A percentile compares a stretch with the other conserved stretches of the same genome.
phyloP scores from a whole-genome alignment of 768 basidiomycete species.

The Russula sp. region DNA sequence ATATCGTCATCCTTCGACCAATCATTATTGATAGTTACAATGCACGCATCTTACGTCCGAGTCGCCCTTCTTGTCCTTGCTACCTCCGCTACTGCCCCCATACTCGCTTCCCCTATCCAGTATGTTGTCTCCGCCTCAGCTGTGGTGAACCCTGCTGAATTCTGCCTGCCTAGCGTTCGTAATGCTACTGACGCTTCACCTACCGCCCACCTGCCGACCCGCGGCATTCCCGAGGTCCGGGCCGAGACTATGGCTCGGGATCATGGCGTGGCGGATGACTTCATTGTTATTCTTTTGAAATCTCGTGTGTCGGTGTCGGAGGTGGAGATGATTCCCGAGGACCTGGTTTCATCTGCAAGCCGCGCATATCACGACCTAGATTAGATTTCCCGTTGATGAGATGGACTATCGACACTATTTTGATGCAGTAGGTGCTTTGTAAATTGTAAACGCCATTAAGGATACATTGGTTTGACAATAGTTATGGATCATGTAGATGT shows the following conservation, averaged over 20 bases:
- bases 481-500: too few species aligned
- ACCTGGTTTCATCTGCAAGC: too few species aligned
- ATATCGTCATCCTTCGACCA: too few species aligned
- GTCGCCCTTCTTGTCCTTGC: constrained; percentile 6
- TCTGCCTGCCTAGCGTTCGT: too few species aligned
- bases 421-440: neutral
- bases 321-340: neutral
- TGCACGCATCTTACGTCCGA: constrained; percentile 6
- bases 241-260: too few species aligned
- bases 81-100: neutral
- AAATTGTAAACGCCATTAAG: too few species aligned
- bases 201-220: neutral
- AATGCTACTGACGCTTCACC: neutral
- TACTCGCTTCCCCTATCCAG: constrained; percentile 2
- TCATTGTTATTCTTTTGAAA: neutral
- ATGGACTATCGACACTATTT: neutral
- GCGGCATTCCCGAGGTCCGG: too few species aligned
- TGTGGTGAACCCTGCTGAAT: neutral
- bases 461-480: too few species aligned
- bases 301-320: neutral
- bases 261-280: neutral
- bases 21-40: neutral
- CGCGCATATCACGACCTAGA: neutral
- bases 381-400: neutral
- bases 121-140: neutral